Percentiles rank a stretch among this genome's conserved stretches.
These are phyloP conservation scores for Pleurotus ostreatus DNA, from an alignment of 768 basidiomycete species.

Conservation along the genomic window DNA sequence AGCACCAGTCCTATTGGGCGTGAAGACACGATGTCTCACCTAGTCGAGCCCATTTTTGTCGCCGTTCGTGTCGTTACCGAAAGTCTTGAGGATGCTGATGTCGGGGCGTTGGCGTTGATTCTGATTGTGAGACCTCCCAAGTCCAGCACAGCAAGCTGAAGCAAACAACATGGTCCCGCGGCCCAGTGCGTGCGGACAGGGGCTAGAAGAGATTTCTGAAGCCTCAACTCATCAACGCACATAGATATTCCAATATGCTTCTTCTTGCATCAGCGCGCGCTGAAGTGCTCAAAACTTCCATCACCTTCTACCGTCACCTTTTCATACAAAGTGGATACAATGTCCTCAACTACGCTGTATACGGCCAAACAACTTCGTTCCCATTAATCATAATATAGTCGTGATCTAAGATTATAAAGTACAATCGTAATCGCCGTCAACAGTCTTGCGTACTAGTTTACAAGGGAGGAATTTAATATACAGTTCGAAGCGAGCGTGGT, in stretches of 20 bases:
- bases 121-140: neutral
- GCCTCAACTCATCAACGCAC: no score
- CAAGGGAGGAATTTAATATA: neutral
- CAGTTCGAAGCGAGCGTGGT: neutral
- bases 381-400: no score
- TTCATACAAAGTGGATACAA: no score
- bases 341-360: no score
- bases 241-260: no score
- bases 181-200: neutral
- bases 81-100: slow-evolving; percentile 31
- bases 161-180: slow-evolving; percentile 1
- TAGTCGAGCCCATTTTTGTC: slow-evolving; percentile 76
- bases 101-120: neutral
- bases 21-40: slow-evolving; percentile 44
- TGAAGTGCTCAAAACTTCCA: no score
- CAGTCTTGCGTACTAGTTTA: neutral
- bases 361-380: no score
- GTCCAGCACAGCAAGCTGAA: neutral
- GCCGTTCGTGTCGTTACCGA: slow-evolving; percentile 23
- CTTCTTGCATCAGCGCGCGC: no score
- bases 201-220: no score
- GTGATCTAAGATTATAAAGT: neutral
- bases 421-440: neutral
- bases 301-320: no score
- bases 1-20: slow-evolving; percentile 11